phyloP scores from a whole-genome alignment of 2,329 filamentous ascomycete species.

The Ophiostoma australiae region DNA sequence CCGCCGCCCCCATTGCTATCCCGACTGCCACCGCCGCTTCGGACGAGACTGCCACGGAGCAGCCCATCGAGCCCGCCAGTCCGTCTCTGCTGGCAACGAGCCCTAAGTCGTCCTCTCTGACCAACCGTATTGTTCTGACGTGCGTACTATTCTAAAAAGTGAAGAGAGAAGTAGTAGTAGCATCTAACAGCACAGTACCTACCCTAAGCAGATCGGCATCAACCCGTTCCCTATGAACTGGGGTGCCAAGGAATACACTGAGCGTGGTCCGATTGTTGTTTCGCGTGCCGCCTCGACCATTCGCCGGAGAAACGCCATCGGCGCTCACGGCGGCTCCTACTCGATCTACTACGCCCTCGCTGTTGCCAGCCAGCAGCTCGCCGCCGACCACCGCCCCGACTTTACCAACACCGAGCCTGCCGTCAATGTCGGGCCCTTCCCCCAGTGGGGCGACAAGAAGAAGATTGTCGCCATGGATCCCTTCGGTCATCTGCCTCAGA shows the following conservation, averaged over 20 bases:
- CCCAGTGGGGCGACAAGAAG: constrained; percentile 80
- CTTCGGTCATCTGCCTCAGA: constrained; percentile 79
- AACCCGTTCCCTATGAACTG: constrained; percentile 85
- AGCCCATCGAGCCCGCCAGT: constrained; percentile 26
- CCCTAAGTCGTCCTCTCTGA: constrained; percentile 42
- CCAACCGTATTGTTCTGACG: constrained; percentile 54
- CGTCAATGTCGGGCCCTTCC: constrained; percentile 81
- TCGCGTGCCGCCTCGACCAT: constrained; percentile 71
- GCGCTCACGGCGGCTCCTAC: constrained; percentile 71
- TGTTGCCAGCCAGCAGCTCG: constrained; percentile 83
- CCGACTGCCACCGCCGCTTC: constrained; percentile 16
- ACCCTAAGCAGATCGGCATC: constrained; percentile 90
- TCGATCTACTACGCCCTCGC: constrained; percentile 93
- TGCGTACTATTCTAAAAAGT: constrained; percentile 31
- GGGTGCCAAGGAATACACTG: constrained; percentile 69
- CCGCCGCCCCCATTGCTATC: constrained; percentile 6
- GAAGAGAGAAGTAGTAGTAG: neutral
- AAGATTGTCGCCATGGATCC: constrained; percentile 99
- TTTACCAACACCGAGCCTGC: constrained; percentile 80
- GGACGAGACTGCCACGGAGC: constrained; percentile 29
- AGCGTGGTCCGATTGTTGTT: constrained; percentile 83
- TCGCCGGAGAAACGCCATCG: constrained; percentile 64
- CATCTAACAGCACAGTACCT: constrained; percentile 52
- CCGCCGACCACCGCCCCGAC: constrained; percentile 70
- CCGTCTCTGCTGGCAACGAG: constrained; percentile 28